These are phyloP conservation scores for Lotus japonicus DNA, from an alignment of 306 rosid species.

Conservation along the genomic window DNA sequence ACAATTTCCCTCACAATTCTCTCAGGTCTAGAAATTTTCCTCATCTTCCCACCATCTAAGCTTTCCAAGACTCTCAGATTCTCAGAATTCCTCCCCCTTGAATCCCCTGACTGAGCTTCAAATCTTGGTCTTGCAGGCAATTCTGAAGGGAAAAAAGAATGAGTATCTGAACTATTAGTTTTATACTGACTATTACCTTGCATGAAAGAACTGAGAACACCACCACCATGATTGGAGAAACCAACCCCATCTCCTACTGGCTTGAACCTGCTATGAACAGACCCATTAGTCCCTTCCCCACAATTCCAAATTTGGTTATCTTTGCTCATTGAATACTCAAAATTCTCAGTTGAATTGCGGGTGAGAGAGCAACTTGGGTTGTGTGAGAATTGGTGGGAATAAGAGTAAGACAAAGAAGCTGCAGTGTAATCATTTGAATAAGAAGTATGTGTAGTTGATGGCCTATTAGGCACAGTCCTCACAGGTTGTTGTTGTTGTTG, in stretches of 20 bases:
- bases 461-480: conserved; percentile 45
- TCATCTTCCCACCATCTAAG: conserved; percentile 48
- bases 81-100: conserved; percentile 79
- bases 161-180: conserved; percentile 74
- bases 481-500: conserved; percentile 41
- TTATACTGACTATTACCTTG: conserved; percentile 58
- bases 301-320: conserved; percentile 93
- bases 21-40: conserved; percentile 59
- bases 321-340: conserved; percentile 63
- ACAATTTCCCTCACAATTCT: conserved; percentile 58
- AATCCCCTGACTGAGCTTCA: conserved; percentile 66
- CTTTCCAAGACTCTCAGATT: conserved; percentile 56
- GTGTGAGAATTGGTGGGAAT: conserved; percentile 76
- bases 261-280: conserved; percentile 97
- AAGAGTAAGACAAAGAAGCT: conserved; percentile 79
- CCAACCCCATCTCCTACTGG: conserved; percentile 89
- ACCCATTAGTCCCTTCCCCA: conserved; percentile 97
- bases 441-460: conserved; percentile 38
- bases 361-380: conserved; percentile 94
- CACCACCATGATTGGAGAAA: conserved; percentile 57
- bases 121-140: conserved; percentile 77
- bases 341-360: conserved; percentile 80
- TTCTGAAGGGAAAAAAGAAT: conserved; percentile 88
- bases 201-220: conserved; percentile 57
- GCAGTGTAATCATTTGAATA: conserved; percentile 80